Evolutionary conservation across 805 yeast genomes (phyloP), one percentile per base, ranked within the genome.

Genomic region (Candida ovalis): DNA sequence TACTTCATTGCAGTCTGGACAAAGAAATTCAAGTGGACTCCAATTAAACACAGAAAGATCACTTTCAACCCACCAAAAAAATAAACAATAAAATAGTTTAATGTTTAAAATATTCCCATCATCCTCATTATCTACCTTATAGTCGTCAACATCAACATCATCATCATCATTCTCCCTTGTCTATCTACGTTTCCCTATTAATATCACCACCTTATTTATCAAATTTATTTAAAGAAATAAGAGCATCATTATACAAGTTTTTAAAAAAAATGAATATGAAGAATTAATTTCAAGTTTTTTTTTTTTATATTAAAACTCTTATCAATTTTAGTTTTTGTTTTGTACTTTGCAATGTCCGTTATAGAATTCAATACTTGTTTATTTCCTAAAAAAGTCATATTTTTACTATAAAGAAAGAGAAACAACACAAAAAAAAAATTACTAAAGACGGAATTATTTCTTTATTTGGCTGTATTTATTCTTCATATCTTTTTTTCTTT

Each of bases 21-120:
- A 58, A 94, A 94, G 86, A 88, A 87, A 75, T 92, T 90, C 89
- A 94, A 94, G 79, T 94, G 99, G 99, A 81, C 91, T 66, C 85
- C 90, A 64, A 81, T 94, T 74, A 91, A 91, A 83, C 87, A 82
- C 76, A 88, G 98, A 81, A 88, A 91, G 84, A 80, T 88, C 70
- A 82, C 83, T 66, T 94, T 84, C 81, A 85, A 80, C 76, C 96
- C 96, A 68, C 97, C 97, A 74, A 87, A 82, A 75, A 83, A 83
- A 69, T 75, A 69, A 66, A 47, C 49, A 66, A 47, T 50, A 23
- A 42, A 35, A 35, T 35, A 35, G 22, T 35, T 35, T 35, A 18
- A 35, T 17, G 15, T 30, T 30, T 30, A 7, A 35, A 35, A 17
- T 35, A 35, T 35, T 13, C 7, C 8, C 17, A 15, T 30, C n/a